Conservation (phyloP, 2,329 filamentous ascomycete species). For the Cytospora piceae region DNA sequence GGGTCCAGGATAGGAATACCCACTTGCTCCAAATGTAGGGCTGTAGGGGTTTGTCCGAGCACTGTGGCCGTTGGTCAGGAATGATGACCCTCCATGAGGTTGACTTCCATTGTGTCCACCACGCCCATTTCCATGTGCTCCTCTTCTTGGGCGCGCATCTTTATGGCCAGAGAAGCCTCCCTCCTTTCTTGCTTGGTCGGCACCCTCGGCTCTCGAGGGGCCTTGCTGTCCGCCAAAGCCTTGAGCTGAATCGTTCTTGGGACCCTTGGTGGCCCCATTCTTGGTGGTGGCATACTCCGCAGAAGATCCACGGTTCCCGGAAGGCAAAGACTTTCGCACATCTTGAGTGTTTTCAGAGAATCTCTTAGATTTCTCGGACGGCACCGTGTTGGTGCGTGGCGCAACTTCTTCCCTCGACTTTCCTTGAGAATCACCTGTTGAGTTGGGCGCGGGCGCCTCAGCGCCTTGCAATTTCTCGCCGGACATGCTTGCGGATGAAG, state of each 20-base stretch:
- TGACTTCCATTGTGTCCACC: conserved; percentile 28
- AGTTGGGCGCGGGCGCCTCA: conserved; percentile 15
- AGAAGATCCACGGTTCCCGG: conserved; percentile 20
- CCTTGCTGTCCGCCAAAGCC: conserved; percentile 12
- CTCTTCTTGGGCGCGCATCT: conserved; percentile 26
- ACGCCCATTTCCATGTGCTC: conserved; percentile 25
- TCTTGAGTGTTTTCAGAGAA: conserved; percentile 23
- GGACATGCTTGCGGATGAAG: conserved; percentile 27
- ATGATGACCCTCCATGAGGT: conserved; percentile 21
- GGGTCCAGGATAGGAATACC: conserved; percentile 22
- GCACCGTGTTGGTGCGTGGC: conserved; percentile 18
- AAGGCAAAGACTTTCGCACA: conserved; percentile 22
- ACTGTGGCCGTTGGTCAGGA: conserved; percentile 27
- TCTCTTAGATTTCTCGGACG: conserved; percentile 28
- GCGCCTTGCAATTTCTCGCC: conserved; percentile 35
- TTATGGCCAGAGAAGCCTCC: conserved; percentile 24
- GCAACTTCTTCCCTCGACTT: conserved; percentile 23
- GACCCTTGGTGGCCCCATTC: conserved; percentile 24
- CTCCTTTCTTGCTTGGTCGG: conserved; percentile 26
- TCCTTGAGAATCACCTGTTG: conserved; percentile 19
- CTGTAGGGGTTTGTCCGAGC: conserved; percentile 25
- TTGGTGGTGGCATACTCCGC: conserved; percentile 23
- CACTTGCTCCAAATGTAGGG: conserved; percentile 9
- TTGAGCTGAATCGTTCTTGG: conserved; percentile 20
- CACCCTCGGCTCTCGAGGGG: conserved; percentile 16